A percentile compares a stretch with the other conserved stretches of the same genome.
phyloP scores from a whole-genome alignment of 2,329 filamentous ascomycete genomes.

The Neofusicoccum sp. region DNA sequence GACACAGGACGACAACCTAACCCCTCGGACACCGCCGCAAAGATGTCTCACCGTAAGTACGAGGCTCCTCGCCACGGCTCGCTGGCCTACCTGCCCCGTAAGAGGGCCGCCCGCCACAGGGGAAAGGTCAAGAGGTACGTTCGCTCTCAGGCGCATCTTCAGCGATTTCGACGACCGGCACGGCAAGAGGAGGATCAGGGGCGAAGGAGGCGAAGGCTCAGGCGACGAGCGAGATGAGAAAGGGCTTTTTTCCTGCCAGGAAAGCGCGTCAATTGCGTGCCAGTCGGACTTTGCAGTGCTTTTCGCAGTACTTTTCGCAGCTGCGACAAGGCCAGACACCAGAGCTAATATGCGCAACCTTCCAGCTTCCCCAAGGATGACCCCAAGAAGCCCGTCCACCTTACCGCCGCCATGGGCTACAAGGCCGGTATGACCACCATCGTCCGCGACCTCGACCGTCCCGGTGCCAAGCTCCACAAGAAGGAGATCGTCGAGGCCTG shows the following conservation, averaged over 20 bases:
- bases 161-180: conserved; percentile 16
- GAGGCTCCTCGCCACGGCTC: conserved; percentile 90
- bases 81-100: conserved; percentile 61
- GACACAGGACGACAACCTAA: conserved; percentile 16
- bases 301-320: not conserved
- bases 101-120: conserved; percentile 90
- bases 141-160: conserved; percentile 2
- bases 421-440: conserved; percentile 99
- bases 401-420: conserved; percentile 98
- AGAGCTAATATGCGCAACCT: conserved; percentile 1
- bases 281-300: not conserved
- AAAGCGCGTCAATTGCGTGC: not conserved
- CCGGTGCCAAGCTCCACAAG: conserved; percentile 99
- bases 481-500: conserved; percentile 46
- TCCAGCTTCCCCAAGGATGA: conserved; percentile 99
- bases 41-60: conserved; percentile 64
- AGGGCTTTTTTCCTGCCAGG: not conserved
- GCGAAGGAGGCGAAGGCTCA: too few relatives aligned
- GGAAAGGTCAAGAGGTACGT: conserved; percentile 98
- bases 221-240: not conserved
- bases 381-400: conserved; percentile 98
- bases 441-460: conserved; percentile 98
- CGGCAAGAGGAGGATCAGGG: not conserved
- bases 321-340: not conserved
- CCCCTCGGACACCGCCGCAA: conserved; percentile 4